Evolutionary conservation across 2,329 filamentous ascomycete genomes (phyloP).

Genomic region (Stachybotrys chlorohalonatus): DNA sequence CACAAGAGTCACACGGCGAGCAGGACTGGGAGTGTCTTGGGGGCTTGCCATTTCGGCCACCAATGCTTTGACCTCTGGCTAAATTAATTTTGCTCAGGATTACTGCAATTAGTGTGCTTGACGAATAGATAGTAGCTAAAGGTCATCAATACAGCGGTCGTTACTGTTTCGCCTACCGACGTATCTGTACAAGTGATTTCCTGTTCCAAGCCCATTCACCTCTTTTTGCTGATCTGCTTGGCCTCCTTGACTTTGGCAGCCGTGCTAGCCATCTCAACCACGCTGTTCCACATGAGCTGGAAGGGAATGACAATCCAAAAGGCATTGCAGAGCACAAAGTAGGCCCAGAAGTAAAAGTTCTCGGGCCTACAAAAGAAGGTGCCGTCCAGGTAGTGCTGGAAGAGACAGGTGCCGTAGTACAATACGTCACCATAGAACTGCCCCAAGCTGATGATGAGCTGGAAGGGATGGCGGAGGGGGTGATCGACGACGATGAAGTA

Average conservation of each 20-base stretch:
- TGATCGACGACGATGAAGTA: constrained; percentile 32
- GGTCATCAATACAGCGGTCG: too few relatives aligned
- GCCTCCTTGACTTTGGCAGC: constrained; percentile 17
- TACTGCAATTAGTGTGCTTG: too few relatives aligned
- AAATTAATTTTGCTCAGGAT: too few relatives aligned
- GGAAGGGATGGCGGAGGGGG: constrained; percentile 38
- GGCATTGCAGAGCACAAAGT: constrained; percentile 41
- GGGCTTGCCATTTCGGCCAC: too few relatives aligned
- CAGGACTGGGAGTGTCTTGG: too few relatives aligned
- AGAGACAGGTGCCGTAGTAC: constrained; percentile 39
- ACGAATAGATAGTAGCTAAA: too few relatives aligned
- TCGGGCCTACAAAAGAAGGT: constrained; percentile 41
- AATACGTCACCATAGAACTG: constrained; percentile 44
- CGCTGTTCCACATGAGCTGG: constrained; percentile 19
- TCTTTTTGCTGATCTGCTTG: constrained; percentile 14
- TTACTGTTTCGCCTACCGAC: too few relatives aligned
- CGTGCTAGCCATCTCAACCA: constrained; percentile 11
- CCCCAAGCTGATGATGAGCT: constrained; percentile 35
- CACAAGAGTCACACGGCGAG: too few relatives aligned
- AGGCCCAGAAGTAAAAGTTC: constrained; percentile 41
- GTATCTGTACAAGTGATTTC: background rate
- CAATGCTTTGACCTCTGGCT: too few relatives aligned
- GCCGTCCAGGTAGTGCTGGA: constrained; percentile 28
- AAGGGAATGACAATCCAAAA: constrained; percentile 45
- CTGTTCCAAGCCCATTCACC: constrained; percentile 2